Evolutionary conservation across 140 eudicot species (phyloP).

Genomic region (Oenanthe javanica): DNA sequence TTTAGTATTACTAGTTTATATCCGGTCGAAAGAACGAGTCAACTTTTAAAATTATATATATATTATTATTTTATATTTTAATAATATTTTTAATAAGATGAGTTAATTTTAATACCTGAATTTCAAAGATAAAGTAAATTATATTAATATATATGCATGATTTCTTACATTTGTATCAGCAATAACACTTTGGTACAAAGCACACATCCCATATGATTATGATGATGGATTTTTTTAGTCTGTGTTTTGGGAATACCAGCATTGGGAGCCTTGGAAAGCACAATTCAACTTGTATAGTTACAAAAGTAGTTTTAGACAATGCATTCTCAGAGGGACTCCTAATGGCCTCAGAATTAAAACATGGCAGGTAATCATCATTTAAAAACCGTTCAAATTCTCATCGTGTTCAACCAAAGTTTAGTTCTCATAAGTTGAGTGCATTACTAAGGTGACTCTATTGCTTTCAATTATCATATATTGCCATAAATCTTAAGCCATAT

Average conservation of each 20-base stretch:
- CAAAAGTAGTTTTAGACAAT: constrained; percentile 55
- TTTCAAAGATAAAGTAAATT: no score
- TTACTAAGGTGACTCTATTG: background rate
- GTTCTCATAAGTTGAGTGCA: background rate
- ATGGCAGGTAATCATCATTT: constrained; percentile 70
- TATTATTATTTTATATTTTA: no score
- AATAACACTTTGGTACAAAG: background rate
- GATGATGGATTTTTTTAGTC: background rate
- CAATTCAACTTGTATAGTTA: constrained; percentile 68
- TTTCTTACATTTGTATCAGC: background rate
- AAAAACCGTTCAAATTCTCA: background rate
- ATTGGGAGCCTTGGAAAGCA: constrained; percentile 93
- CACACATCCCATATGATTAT: background rate
- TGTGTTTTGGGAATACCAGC: constrained; percentile 36
- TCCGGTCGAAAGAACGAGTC: no score
- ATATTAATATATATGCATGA: background rate
- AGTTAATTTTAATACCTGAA: no score
- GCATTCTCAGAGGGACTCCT: constrained; percentile 69
- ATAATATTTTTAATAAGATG: no score
- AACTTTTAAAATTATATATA: no score
- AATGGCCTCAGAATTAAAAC: constrained; percentile 95
- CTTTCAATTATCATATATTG: background rate
- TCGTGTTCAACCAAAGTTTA: background rate
- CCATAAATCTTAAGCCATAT: background rate
- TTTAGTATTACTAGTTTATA: no score